Evolutionary conservation across 345 rosid species (phyloP), one percentile per base, ranked within the genome.

Genomic region (Geranium brycei): DNA sequence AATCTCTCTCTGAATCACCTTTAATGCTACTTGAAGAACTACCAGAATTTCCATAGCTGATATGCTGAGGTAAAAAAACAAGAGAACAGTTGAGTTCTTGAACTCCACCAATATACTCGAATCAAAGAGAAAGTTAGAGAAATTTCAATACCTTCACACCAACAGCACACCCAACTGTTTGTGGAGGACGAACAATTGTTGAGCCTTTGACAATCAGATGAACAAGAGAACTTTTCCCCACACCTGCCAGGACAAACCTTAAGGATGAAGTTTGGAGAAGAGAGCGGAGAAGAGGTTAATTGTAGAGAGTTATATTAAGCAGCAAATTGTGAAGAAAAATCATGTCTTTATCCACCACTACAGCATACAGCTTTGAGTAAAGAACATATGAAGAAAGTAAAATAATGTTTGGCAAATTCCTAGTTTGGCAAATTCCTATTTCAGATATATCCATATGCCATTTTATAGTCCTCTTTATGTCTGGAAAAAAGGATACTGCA

Each of bases 111-210:
- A 65, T 51, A 18, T 64, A 28, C 56, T 17, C 57, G 58, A 72
- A 63, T 47, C 32, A 31, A 65, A 19, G 31, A 61, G 28, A 57
- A 13, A 13, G 53, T 13, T 11, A 31, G 65, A 64, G 12, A 38
- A 58, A 58, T 30, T 17, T 13, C n/a, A 60, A 66, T 78, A 93
- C 99, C 97, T 88, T 95, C 71, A 95, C 95, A 71, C 79, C 93
- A 79, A 95, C 97, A 19, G 91, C 73, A 68, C 99, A 95, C 73
- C 99, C 99, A 76, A 95, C 74, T 15, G 99, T 95, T 72, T 95
- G 99, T 75, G 97, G 51, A 71, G 99, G 96, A 30, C 78, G 91
- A 75, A 70, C 68, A 17, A 75, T 62, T 32, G 96, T 78, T 68
- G 81, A 81, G 59, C 97, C 96, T 73, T 87, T 91, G 72, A 78